Conservation (phyloP, 495 filamentous ascomycete genomes). For the Podospora pseudopauciseta region DNA sequence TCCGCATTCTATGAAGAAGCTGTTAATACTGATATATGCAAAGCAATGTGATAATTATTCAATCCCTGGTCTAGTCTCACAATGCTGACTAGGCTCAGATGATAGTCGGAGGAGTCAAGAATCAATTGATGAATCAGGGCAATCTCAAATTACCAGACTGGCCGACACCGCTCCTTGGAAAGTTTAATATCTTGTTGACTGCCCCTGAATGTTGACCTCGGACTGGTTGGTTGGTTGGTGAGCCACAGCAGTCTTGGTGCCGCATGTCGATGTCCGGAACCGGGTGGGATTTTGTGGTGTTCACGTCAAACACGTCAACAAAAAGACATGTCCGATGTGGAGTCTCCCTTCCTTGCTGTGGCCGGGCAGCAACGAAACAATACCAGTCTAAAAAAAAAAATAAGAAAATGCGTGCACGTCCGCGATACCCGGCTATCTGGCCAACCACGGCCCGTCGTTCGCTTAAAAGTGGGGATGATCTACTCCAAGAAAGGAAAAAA, state of each 20-base stretch:
- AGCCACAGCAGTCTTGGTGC: neutral
- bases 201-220: neutral
- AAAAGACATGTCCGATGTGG: conserved; percentile 4
- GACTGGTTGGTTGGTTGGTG: neutral
- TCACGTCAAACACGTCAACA: conserved; percentile 4
- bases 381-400: neutral
- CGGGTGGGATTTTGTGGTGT: neutral
- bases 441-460: neutral
- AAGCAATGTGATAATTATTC: neutral
- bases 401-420: neutral
- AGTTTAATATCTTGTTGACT: neutral
- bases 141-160: no score
- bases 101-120: neutral
- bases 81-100: neutral
- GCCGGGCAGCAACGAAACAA: conserved; percentile 1
- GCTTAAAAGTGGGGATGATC: neutral
- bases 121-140: neutral
- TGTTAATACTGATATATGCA: no score
- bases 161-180: no score
- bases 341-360: neutral
- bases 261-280: conserved; percentile 2
- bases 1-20: no score
- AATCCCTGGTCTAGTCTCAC: neutral
- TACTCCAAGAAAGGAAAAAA: conserved; percentile 7
- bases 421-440: neutral